Percentiles rank a stretch among this genome's conserved stretches.
phyloP scores from a whole-genome alignment of 768 basidiomycete species.

The Calocybe cyanea region DNA sequence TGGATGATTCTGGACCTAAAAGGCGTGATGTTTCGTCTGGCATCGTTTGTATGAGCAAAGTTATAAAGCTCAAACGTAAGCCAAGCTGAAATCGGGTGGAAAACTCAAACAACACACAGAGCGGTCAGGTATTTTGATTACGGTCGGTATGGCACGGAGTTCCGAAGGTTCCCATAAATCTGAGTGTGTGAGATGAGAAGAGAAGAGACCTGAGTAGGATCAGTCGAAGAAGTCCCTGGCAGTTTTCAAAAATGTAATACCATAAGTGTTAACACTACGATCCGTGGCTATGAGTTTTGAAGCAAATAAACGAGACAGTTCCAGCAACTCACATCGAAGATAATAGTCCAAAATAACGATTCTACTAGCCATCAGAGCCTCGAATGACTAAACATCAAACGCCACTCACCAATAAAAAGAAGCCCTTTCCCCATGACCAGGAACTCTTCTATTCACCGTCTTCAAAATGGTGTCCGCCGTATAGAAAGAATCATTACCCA shows the following conservation, averaged over 20 bases:
- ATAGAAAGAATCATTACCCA: slow-evolving; percentile 37
- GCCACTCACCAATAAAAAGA: slow-evolving; percentile 49
- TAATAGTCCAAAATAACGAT: slow-evolving; percentile 53
- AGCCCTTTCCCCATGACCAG: slow-evolving; percentile 52
- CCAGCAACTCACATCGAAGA: slow-evolving; percentile 42
- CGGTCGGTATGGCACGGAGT: no score
- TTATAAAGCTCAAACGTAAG: not conserved
- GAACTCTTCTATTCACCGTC: slow-evolving; percentile 36
- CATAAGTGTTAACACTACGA: slow-evolving; percentile 51
- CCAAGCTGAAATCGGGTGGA: no score
- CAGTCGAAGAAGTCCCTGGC: not conserved
- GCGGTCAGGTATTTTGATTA: no score
- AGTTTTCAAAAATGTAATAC: slow-evolving; percentile 21
- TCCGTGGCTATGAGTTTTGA: not conserved
- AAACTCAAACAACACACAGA: no score
- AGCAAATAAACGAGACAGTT: not conserved
- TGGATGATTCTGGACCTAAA: slow-evolving; percentile 12
- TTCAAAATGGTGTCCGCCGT: not conserved
- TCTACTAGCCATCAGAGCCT: slow-evolving; percentile 30
- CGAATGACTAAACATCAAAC: not conserved
- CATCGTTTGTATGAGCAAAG: slow-evolving; percentile 17
- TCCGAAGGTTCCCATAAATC: slow-evolving; percentile 14
- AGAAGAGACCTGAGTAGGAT: slow-evolving; percentile 36
- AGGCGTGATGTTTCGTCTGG: slow-evolving; percentile 33
- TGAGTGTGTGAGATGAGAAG: slow-evolving; percentile 30